Evolutionary conservation across 441 rosid species (phyloP).

Genomic region (Brassica hybrid): DNA sequence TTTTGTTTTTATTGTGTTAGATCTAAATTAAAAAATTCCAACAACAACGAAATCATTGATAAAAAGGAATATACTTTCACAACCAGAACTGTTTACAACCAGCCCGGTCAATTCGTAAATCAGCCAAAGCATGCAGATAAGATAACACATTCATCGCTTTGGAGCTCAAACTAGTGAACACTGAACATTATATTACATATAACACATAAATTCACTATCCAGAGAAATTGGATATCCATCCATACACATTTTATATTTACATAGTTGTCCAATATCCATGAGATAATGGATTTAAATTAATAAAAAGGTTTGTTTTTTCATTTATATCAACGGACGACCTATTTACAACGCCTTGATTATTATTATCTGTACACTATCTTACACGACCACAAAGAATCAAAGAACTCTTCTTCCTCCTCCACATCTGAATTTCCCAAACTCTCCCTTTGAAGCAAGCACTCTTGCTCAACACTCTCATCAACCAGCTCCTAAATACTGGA

Average conservation of each 20-base stretch:
- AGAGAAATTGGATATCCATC: constrained; percentile 8
- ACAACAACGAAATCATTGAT: not conserved
- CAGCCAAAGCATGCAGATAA: not conserved
- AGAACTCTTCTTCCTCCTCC: not conserved
- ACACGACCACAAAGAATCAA: constrained; percentile 24
- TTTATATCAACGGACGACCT: constrained; percentile 7
- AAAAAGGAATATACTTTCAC: not conserved
- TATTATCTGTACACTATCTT: constrained; percentile 21
- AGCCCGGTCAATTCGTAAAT: not conserved
- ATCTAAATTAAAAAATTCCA: not conserved
- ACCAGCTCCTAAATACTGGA: constrained; percentile 11
- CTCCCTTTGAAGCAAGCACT: constrained; percentile 18
- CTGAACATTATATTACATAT: not conserved
- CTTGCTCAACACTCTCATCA: constrained; percentile 10
- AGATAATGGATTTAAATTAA: constrained; percentile 1
- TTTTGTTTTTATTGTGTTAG: not conserved
- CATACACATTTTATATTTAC: constrained; percentile 23
- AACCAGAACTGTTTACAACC: not conserved
- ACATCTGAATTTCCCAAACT: no score
- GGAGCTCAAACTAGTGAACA: not conserved
- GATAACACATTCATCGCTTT: not conserved
- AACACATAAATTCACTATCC: constrained; percentile 25
- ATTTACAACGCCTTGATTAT: constrained; percentile 16
- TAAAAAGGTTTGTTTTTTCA: not conserved
- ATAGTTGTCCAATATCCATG: not conserved